Evolutionary conservation across 75 land plant species (phyloP).

Genomic region (Picea sitchensis): DNA sequence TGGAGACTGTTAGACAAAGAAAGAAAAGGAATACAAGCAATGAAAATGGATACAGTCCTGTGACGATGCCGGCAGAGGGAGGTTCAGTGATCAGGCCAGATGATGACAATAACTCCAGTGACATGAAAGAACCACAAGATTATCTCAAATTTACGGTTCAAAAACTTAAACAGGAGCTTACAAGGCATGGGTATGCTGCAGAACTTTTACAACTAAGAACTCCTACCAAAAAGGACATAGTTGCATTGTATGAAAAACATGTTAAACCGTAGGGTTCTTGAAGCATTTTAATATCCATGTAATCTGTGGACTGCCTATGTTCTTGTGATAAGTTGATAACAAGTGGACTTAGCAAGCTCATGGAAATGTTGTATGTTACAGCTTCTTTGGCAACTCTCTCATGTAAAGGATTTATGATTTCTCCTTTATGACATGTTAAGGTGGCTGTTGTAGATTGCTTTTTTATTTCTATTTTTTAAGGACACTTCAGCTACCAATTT

Average conservation of each 20-base stretch:
- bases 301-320: background rate
- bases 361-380: background rate
- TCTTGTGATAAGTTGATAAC: no score
- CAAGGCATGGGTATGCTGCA: conserved; percentile 78
- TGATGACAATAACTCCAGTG: conserved; percentile 26
- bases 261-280: conserved; percentile 10
- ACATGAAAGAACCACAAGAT: conserved; percentile 39
- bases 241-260: conserved; percentile 67
- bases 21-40: conserved; percentile 42
- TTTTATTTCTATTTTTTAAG: background rate
- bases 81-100: conserved; percentile 43
- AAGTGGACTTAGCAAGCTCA: background rate
- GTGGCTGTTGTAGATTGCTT: background rate
- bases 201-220: conserved; percentile 64
- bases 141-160: conserved; percentile 73
- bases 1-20: conserved; percentile 17
- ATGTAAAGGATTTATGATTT: background rate
- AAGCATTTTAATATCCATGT: background rate
- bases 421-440: background rate
- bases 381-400: background rate
- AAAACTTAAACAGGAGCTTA: conserved; percentile 79
- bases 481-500: no score
- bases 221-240: conserved; percentile 69
- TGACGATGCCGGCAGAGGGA: conserved; percentile 42
- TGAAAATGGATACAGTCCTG: conserved; percentile 50